A percentile compares a stretch with the other conserved stretches of the same genome.
These are phyloP conservation scores for Ophiorrhiza pumila DNA, from an alignment of 257 asterid genomes.

Conservation along the genomic window DNA sequence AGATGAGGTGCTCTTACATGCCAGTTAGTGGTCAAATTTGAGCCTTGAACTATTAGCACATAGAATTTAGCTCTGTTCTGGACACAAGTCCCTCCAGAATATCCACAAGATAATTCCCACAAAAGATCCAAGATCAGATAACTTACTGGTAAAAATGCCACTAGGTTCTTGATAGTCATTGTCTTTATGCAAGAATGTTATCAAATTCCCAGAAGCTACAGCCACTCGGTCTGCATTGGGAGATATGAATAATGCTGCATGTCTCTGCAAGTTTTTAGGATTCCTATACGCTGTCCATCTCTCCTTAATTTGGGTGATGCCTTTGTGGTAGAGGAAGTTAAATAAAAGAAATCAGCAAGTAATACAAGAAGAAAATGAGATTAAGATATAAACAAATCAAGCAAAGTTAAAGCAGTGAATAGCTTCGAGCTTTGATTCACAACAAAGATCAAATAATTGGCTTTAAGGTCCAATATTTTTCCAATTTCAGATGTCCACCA, in stretches of 20 bases:
- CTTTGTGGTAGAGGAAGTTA: conserved; percentile 36
- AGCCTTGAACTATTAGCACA: neutral
- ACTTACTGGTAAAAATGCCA: conserved; percentile 78
- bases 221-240: conserved; percentile 78
- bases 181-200: conserved; percentile 71
- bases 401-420: neutral
- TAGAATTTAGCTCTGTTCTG: neutral
- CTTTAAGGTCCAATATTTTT: neutral
- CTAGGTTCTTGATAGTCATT: conserved; percentile 78
- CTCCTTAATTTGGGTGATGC: conserved; percentile 65
- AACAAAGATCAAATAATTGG: neutral
- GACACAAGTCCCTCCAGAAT: neutral
- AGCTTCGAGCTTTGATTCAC: neutral
- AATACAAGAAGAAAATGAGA: neutral
- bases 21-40: neutral
- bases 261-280: conserved; percentile 48
- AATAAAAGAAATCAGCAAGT: conserved; percentile 19
- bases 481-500: neutral
- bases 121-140: conserved; percentile 20
- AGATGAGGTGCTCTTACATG: neutral
- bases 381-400: neutral
- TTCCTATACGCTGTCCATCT: conserved; percentile 62
- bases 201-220: conserved; percentile 72
- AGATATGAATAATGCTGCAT: conserved; percentile 70
- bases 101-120: conserved; percentile 2